Percentiles rank a stretch among this genome's conserved stretches.
Evolutionary conservation across 225 moss, liverwort and hornwort species (phyloP).

Genomic region (Marchantia paleacea): DNA sequence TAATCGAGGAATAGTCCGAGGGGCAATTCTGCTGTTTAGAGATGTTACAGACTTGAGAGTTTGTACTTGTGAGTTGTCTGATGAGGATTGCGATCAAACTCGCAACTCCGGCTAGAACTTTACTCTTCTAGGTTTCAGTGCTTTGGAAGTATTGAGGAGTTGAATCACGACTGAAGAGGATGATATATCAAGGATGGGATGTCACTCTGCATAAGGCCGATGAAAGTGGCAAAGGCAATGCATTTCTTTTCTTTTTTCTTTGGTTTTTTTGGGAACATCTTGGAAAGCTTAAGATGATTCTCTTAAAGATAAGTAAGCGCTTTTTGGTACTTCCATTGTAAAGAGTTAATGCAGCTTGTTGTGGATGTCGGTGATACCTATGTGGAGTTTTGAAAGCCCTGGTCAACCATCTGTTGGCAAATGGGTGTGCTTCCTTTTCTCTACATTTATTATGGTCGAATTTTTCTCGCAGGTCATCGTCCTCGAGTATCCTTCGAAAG

Average conservation of each 20-base stretch:
- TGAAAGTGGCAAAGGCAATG: not conserved
- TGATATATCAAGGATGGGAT: not conserved
- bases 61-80: not conserved
- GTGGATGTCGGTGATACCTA: not conserved
- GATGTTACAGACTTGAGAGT: not conserved
- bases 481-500: conserved; percentile 70
- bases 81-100: not conserved
- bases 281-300: not conserved
- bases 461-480: conserved; percentile 59
- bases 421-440: not conserved
- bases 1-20: not conserved
- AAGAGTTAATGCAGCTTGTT: not conserved
- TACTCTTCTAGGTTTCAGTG: not conserved
- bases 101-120: too few relatives aligned
- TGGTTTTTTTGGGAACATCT: too few relatives aligned
- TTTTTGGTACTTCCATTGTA: not conserved
- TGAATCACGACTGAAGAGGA: not conserved
- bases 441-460: not conserved
- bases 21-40: not conserved
- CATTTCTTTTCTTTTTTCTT: not conserved
- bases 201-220: not conserved
- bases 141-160: not conserved
- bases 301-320: not conserved
- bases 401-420: not conserved
- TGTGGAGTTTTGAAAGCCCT: not conserved